Conservation (phyloP, 1,284 basidiomycete species). For the Cryptococcus sp. region DNA sequence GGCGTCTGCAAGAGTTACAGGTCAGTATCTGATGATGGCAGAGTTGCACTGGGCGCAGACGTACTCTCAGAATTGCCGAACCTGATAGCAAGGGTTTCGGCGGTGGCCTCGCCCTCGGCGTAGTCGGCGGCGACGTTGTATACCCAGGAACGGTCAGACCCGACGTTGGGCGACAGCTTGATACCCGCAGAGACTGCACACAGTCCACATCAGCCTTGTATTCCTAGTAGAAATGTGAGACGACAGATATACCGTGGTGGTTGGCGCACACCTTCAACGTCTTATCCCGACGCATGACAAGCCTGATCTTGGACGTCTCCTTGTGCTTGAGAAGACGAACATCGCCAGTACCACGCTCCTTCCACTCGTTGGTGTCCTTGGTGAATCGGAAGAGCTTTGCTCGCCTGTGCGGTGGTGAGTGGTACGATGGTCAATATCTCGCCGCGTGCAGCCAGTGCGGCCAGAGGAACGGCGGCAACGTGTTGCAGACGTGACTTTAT, state of each 20-base stretch:
- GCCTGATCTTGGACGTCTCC: conserved; percentile 82
- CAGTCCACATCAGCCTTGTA: neutral
- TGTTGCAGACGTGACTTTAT: neutral
- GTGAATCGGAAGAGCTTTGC: conserved; percentile 99
- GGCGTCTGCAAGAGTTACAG: conserved; percentile 62
- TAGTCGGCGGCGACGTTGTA: conserved; percentile 97
- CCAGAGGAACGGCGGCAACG: neutral
- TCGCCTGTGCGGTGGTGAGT: conserved; percentile 60
- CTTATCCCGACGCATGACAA: conserved; percentile 99
- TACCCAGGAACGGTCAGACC: conserved; percentile 99
- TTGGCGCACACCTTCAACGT: conserved; percentile 99
- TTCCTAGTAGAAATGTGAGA: neutral
- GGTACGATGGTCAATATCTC: neutral
- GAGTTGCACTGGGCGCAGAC: conserved; percentile 41
- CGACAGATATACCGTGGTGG: conserved; percentile 72
- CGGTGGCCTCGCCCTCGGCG: conserved; percentile 78
- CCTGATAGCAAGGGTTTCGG: conserved; percentile 96
- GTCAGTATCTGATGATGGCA: neutral
- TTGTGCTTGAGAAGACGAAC: conserved; percentile 85
- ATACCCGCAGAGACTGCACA: conserved; percentile 78
- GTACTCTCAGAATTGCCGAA: conserved; percentile 95
- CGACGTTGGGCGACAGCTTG: conserved; percentile 95
- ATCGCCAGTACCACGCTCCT: conserved; percentile 71
- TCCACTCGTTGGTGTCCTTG: conserved; percentile 80
- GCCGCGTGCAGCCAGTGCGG: neutral